Conservation (phyloP, 2,329 filamentous ascomycete species). For the Neoscytalidium dimidiatum region DNA sequence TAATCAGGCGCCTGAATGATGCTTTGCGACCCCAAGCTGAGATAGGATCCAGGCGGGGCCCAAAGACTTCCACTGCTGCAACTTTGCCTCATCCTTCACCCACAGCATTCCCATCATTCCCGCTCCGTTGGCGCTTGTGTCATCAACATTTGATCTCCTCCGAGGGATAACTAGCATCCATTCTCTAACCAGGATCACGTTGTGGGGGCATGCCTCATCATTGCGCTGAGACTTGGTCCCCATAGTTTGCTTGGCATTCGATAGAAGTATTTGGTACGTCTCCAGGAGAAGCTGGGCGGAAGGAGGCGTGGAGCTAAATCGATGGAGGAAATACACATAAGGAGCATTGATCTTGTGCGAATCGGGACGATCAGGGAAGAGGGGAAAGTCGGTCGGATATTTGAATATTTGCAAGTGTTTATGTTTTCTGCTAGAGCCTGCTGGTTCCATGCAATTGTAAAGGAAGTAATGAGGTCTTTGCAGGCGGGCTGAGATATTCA, state of each 20-base stretch:
- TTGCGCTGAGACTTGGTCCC: not conserved
- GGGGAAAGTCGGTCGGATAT: conserved; percentile 25
- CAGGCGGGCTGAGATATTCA: conserved; percentile 28
- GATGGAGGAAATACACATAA: conserved; percentile 37
- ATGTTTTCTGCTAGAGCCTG: conserved; percentile 51
- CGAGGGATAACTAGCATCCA: conserved; percentile 54
- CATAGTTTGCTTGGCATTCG: not conserved
- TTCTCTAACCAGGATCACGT: conserved; percentile 46
- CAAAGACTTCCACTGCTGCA: conserved; percentile 41
- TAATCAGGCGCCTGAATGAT: too few species aligned
- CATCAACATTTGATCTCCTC: conserved; percentile 35
- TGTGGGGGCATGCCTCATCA: conserved; percentile 45
- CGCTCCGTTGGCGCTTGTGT: conserved; percentile 46
- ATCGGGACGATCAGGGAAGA: conserved; percentile 31
- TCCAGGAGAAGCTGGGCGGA: not conserved
- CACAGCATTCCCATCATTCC: conserved; percentile 52
- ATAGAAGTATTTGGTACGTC: not conserved
- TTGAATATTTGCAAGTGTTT: conserved; percentile 53
- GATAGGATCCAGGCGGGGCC: conserved; percentile 40
- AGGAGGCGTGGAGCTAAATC: not conserved
- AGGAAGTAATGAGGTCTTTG: conserved; percentile 35
- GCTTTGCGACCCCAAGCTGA: conserved; percentile 37
- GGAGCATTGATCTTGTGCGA: conserved; percentile 30
- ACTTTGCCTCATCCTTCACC: conserved; percentile 34
- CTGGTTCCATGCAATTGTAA: conserved; percentile 50